Evolutionary conservation across 139 green algal species (phyloP), one percentile per base, ranked within the genome.

Genomic region (Limnomonas spitsbergensis): DNA sequence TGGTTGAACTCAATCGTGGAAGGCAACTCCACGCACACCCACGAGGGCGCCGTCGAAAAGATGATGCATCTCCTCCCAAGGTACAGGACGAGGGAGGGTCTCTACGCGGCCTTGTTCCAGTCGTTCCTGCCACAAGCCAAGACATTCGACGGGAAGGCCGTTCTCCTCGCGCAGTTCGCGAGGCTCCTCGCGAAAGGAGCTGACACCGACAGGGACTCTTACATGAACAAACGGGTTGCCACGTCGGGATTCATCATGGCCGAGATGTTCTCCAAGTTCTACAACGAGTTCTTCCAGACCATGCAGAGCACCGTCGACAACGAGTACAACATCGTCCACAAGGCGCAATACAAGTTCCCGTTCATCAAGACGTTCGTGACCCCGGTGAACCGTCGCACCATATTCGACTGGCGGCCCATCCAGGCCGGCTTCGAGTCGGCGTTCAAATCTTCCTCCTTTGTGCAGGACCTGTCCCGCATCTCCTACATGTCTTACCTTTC

Each of bases 221-320:
- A 86, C 76, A 83, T 77, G 36, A 90, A 91, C 89, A 93, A 93
- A 79, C 80, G 89, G 6, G 37, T 93, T 38, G 76, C 89, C 67
- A 2, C 27, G 4, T 67, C 69, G 27, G 77, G 77, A 3, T 1
- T 9, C n/a, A 38, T 82, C n/a, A 1, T 82, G 6, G 0, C 6
- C 36, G 77, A 78, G 6, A n/a, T 77, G 2, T 82, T 77, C 38
- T 29, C 31, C 0, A 68, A 77, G 34, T 3, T 68, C 29, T 74
- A 69, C 38, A 1, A 35, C 6, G n/a, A 32, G 9, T 29, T 76
- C 7, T 35, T 14, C 35, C 4, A n/a, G 27, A 39, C 26, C 7
- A 36, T 36, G 61, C 6, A 36, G 61, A 20, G 27, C 27, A 72
- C 7, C 6, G 7, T 72, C 26, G 61, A 72, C 61, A 7, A 24